phyloP scores from a whole-genome alignment of 306 rosid genomes.

The Prosopis cineraria region DNA sequence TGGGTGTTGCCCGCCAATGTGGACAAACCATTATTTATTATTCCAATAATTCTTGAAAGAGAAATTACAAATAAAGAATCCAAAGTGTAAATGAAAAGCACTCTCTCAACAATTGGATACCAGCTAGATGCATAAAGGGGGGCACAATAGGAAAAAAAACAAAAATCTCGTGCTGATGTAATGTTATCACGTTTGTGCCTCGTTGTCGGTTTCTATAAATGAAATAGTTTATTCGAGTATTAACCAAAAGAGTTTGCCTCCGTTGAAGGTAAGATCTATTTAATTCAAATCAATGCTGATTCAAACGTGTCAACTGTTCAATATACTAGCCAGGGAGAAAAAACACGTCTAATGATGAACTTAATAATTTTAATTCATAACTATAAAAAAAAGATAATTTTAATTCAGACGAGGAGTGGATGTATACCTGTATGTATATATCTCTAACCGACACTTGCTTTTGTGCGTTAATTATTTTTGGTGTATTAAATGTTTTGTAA shows the following conservation, averaged over 20 bases:
- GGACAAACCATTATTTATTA: not conserved
- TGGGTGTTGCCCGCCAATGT: not conserved
- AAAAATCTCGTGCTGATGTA: constrained; percentile 5
- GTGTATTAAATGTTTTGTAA: too few relatives aligned
- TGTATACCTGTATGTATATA: too few relatives aligned
- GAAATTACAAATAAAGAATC: constrained; percentile 14
- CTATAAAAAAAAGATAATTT: too few relatives aligned
- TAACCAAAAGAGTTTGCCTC: not conserved
- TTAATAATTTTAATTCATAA: too few relatives aligned
- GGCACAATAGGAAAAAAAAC: not conserved
- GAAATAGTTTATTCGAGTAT: not conserved
- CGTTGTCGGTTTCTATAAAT: not conserved
- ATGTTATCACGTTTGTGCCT: not conserved
- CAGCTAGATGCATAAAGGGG: constrained; percentile 27
- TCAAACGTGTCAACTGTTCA: constrained; percentile 11
- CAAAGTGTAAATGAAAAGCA: constrained; percentile 5
- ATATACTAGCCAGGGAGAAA: not conserved
- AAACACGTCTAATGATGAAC: not conserved
- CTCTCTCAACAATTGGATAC: not conserved
- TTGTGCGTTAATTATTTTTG: too few relatives aligned
- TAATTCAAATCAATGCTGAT: constrained; percentile 12
- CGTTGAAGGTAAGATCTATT: not conserved
- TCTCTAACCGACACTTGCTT: too few relatives aligned
- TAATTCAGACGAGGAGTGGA: not conserved
- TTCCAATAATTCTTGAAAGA: not conserved